These are phyloP conservation scores for Chrysosporium keratinophilum DNA, from an alignment of 2,329 filamentous ascomycete genomes.

Conservation along the genomic window DNA sequence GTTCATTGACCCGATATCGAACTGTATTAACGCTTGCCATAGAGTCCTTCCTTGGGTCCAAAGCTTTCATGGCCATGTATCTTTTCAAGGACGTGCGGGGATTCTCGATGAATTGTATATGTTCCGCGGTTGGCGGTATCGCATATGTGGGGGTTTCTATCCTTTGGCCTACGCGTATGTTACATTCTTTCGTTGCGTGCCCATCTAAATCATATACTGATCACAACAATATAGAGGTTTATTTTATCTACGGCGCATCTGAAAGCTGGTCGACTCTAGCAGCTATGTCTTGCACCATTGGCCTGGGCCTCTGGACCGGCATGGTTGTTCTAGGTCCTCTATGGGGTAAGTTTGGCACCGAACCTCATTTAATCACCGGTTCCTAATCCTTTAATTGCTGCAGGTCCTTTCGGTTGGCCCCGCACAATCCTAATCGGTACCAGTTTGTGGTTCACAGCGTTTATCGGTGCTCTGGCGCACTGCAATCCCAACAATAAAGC, in stretches of 20 bases:
- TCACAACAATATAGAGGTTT: neutral
- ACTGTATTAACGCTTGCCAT: too few species aligned
- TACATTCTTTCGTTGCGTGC: neutral
- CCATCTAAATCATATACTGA: neutral
- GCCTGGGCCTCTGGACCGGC: constrained; percentile 1
- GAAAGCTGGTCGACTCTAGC: neutral
- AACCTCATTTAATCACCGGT: neutral
- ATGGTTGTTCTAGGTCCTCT: neutral
- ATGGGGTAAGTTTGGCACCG: constrained; percentile 2
- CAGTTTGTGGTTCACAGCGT: constrained; percentile 3
- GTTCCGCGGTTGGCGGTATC: constrained; percentile 1
- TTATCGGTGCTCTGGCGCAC: constrained; percentile 3
- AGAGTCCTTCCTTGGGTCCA: neutral
- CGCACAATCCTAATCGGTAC: neutral
- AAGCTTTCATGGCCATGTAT: neutral
- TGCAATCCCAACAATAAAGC: constrained; percentile 1
- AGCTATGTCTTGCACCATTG: constrained; percentile 3
- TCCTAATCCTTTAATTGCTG: neutral
- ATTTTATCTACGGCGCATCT: neutral
- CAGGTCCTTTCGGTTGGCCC: constrained; percentile 5
- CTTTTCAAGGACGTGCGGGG: constrained; percentile 5
- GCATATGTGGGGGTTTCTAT: neutral
- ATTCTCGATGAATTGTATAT: constrained; percentile 6
- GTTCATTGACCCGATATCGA: too few species aligned
- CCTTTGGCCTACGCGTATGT: constrained; percentile 3